Percentiles rank a stretch among this genome's conserved stretches.
phyloP scores from a whole-genome alignment of 208 protist species.

The Spongospora subterranea region DNA sequence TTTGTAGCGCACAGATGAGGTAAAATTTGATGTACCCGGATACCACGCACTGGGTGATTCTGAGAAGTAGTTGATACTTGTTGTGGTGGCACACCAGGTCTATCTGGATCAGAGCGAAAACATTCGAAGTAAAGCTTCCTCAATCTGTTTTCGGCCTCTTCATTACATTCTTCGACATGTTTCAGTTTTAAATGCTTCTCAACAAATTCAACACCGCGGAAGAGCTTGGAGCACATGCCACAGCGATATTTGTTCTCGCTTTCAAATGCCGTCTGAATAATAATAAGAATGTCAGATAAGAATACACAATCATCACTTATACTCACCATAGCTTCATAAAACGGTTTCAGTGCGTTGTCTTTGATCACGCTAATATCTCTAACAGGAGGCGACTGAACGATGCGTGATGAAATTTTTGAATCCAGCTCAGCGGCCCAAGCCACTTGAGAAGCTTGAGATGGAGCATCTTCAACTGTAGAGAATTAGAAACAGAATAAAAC shows the following conservation, averaged over 20 bases:
- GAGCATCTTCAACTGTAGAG: background rate
- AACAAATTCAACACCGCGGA: slow-evolving; percentile 47
- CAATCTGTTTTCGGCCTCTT: background rate
- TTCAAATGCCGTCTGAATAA: slow-evolving; percentile 38
- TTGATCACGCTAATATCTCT: background rate
- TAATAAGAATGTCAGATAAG: background rate
- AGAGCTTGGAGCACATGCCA: slow-evolving; percentile 36
- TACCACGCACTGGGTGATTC: too few species aligned
- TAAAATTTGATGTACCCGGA: too few species aligned
- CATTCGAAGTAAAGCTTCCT: slow-evolving; percentile 9
- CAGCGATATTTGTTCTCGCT: slow-evolving; percentile 15
- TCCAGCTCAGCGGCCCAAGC: background rate
- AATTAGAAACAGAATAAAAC: too few species aligned
- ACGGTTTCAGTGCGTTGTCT: background rate
- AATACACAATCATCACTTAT: background rate
- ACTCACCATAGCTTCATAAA: slow-evolving; percentile 21
- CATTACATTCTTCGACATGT: slow-evolving; percentile 25
- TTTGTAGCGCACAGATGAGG: too few species aligned
- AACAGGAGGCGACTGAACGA: background rate
- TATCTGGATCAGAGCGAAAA: slow-evolving; percentile 33
- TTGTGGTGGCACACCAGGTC: background rate
- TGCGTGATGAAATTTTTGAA: background rate
- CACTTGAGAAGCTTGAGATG: background rate
- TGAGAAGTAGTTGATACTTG: background rate
- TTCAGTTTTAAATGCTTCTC: slow-evolving; percentile 41